These are phyloP conservation scores for Dactylellina leptospora DNA, from an alignment of 2,329 filamentous ascomycete species.

Conservation along the genomic window DNA sequence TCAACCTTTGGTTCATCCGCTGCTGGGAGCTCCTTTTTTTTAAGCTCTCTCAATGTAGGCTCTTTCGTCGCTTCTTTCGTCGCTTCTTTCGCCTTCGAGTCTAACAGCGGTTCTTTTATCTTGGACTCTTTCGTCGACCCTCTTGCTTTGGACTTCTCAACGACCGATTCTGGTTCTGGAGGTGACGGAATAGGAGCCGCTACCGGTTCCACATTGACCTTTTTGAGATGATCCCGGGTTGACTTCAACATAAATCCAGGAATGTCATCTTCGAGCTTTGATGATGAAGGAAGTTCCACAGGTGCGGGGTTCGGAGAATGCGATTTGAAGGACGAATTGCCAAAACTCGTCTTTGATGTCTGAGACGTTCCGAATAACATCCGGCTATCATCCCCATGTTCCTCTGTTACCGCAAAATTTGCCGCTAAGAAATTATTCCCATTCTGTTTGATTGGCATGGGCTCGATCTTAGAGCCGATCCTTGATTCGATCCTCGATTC, in stretches of 20 bases:
- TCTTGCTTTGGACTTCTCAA: constrained; percentile 2
- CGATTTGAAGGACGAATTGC: constrained; percentile 48
- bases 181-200: constrained; percentile 12
- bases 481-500: no score
- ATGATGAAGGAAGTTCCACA: constrained; percentile 7
- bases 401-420: constrained; percentile 20
- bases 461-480: background rate
- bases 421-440: constrained; percentile 28
- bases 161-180: constrained; percentile 9
- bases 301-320: constrained; percentile 45
- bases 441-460: constrained; percentile 30
- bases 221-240: constrained; percentile 36
- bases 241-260: constrained; percentile 31
- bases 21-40: constrained; percentile 1
- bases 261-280: constrained; percentile 22
- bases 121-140: background rate
- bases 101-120: background rate
- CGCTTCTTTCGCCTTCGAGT: background rate
- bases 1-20: constrained; percentile 11
- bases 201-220: constrained; percentile 21
- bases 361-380: constrained; percentile 43
- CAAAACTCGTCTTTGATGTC: constrained; percentile 50
- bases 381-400: constrained; percentile 39
- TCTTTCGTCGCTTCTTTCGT: background rate
- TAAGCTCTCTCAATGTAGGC: background rate